phyloP scores from a whole-genome alignment of 2,329 filamentous ascomycete species.

The Cladosporium oxysporum region DNA sequence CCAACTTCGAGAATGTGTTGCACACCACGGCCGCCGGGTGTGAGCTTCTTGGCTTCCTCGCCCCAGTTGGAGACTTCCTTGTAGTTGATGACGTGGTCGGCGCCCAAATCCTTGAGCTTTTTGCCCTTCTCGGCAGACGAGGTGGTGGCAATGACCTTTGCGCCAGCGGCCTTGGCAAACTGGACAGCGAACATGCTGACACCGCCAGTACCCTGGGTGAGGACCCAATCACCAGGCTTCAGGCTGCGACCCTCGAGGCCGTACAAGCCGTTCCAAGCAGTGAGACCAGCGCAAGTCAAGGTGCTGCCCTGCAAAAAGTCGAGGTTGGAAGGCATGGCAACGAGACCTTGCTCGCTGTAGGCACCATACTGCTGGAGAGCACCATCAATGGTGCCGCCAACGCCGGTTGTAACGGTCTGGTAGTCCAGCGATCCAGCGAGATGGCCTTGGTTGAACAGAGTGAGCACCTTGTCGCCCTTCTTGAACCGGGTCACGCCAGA shows the following conservation, averaged over 20 bases:
- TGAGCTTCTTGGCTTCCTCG: constrained; percentile 53
- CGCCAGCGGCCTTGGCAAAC: constrained; percentile 56
- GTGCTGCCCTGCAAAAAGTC: constrained; percentile 50
- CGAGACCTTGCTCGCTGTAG: constrained; percentile 68
- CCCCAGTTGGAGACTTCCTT: constrained; percentile 56
- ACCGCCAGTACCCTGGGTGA: constrained; percentile 71
- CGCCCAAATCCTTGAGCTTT: constrained; percentile 54
- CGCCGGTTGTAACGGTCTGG: constrained; percentile 52
- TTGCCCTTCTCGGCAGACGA: constrained; percentile 53
- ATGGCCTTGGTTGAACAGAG: constrained; percentile 64
- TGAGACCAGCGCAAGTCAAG: constrained; percentile 49
- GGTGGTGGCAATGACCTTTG: constrained; percentile 60
- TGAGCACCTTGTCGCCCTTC: constrained; percentile 60
- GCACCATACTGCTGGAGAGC: constrained; percentile 66
- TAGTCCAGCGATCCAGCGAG: constrained; percentile 51
- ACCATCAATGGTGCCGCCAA: constrained; percentile 70
- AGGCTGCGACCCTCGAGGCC: constrained; percentile 46
- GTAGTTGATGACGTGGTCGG: constrained; percentile 61
- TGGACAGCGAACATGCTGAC: constrained; percentile 68
- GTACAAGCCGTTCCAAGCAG: constrained; percentile 57
- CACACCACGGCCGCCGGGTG: constrained; percentile 55
- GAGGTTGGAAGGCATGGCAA: constrained; percentile 61
- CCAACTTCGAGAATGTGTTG: constrained; percentile 68
- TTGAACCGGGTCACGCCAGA: constrained; percentile 58
- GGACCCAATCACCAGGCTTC: constrained; percentile 50